Evolutionary conservation across 2,329 filamentous ascomycete species (phyloP), one percentile per base, ranked within the genome.

Genomic region (Dryadomyces quercivorus): DNA sequence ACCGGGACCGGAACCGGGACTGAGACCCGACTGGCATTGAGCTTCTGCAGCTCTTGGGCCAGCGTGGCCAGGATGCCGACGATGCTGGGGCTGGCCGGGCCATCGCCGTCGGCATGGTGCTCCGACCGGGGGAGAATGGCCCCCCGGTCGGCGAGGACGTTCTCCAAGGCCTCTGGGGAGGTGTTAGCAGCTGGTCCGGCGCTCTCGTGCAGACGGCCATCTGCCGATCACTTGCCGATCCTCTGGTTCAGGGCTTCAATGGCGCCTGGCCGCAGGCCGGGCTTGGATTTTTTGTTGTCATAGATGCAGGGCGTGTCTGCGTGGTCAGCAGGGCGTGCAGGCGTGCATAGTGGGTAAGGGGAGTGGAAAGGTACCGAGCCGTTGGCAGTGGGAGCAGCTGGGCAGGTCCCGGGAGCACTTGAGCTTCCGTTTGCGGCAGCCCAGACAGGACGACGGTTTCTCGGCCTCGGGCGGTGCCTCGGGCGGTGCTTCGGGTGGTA

Each of bases 181-280:
- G 16, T 31, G 26, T 31, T 31, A 31, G 26, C 26, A 31, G 26
- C 26, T 31, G 26, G 26, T 31, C 8, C 26, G 26, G 26, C 4
- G 8, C 26, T 31, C 4, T 31, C 8, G 4, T 31, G 4, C 26
- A 5, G 26, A 31, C 8, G 26, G 26, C 26, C 26, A n/a, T 31
- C 26, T 31, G 21, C 34, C 42, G 48, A 22, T 2, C 9, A 52
- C 44, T 42, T 48, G 54, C 58, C 58, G 6, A 61, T 47, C 9
- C 59, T 45, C 13, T 58, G 57, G 36, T 48, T 60, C n/a, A 61
- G 48, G 8, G 48, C 53, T 13, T 61, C 59, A 15, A 61, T 57
- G 2, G 58, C 59, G 1, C 59, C 59, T 5, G 57, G 49, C 20
- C 55, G 55, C n/a, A 61, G 22, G 2, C 59, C 59, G 5, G 59